Conservation (phyloP, 768 basidiomycete species). For the Serendipita sp. region DNA sequence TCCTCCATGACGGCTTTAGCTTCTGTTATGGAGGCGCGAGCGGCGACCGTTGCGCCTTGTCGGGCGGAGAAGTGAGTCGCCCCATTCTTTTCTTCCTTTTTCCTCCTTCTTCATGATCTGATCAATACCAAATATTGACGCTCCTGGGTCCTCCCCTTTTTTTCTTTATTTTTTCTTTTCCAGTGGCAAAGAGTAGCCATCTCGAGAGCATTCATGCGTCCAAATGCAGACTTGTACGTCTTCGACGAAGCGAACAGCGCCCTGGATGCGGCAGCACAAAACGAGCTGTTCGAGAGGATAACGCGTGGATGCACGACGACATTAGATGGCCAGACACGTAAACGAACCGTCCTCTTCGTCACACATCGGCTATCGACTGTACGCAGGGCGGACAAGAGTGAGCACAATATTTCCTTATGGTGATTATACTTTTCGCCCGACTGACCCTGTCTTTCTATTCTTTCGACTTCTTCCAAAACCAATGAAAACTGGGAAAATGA, state of each 20-base stretch:
- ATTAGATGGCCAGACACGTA: slow-evolving; percentile 29
- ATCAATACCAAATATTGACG: neutral
- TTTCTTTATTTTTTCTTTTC: slow-evolving; percentile 7
- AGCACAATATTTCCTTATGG: neutral
- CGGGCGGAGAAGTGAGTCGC: neutral
- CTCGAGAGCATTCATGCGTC: slow-evolving; percentile 75
- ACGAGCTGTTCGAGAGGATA: slow-evolving; percentile 61
- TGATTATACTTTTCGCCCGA: neutral
- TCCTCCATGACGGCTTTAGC: slow-evolving; percentile 32
- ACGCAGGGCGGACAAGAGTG: slow-evolving; percentile 64
- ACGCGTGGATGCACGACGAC: slow-evolving; percentile 43
- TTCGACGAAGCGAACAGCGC: slow-evolving; percentile 77
- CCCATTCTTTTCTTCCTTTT: neutral
- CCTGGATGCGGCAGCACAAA: slow-evolving; percentile 65
- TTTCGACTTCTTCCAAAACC: neutral
- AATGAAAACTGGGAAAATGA: too few species aligned
- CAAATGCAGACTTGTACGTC: slow-evolving; percentile 62
- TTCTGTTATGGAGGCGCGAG: slow-evolving; percentile 10
- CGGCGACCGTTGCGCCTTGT: neutral
- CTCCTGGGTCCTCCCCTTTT: neutral
- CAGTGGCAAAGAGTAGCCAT: slow-evolving; percentile 82
- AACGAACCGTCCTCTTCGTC: slow-evolving; percentile 64
- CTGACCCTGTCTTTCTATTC: neutral
- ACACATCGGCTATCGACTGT: slow-evolving; percentile 71
- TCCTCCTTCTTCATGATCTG: neutral